Evolutionary conservation across 805 yeast species (phyloP), one percentile per base, ranked within the genome.

Genomic region (Soucietia sequanensis): DNA sequence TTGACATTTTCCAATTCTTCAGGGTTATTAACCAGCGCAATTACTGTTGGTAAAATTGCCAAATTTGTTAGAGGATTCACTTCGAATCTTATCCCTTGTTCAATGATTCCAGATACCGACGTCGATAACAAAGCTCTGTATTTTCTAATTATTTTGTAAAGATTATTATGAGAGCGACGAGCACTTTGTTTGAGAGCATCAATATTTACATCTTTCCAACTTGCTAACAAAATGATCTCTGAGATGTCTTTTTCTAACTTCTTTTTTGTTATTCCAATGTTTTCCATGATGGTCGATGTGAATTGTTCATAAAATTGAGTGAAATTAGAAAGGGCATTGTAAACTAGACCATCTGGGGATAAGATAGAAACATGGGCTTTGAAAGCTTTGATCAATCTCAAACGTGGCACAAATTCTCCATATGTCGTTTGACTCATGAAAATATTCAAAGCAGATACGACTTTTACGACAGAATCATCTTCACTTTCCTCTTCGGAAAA

Each of bases 161-260:
- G 77, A 47, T 72, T 78, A 44, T 79, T 78, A 53, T 95, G 99
- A 1, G 97, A 89, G 31, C 84, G 77, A 44, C 88, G 80, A 5
- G 99, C 93, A 60, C 96, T 87, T 60, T 90, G 97, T 47, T 87
- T 89, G 50, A 93, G 70, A 0, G 99, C 96, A 52, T 85, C 95
- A 28, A 89, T 78, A 51, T 93, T 95, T 9, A 89, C 90, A 62
- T 93, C 99, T 48, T 90, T 89, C 98, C 98, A 95, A 50, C 96
- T 86, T 1, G 99, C 97, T 11, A 93, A 68, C 29, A 87, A 62
- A 27, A 93, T 88, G 3, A 89, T 81, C 38, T 93, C 99, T 23
- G 79, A 72, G 8, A 93, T 76, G 32, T 88, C 88, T 52, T 90
- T 91, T 39, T 81, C 87, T 23, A 91, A 62, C 3, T 61, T 57